Conservation (phyloP, 345 rosid species). For the Salix viminalis region DNA sequence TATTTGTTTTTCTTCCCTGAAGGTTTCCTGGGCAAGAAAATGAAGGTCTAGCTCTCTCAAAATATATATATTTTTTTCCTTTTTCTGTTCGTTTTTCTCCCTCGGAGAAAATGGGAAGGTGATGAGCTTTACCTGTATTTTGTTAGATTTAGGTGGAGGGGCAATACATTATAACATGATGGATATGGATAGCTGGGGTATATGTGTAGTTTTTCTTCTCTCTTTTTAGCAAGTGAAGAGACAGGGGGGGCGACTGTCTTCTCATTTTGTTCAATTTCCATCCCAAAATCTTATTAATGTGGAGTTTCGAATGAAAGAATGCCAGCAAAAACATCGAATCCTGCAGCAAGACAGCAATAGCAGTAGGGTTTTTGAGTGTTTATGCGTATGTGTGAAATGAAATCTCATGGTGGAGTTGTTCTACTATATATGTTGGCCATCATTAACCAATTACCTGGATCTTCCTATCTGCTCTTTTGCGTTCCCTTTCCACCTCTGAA, state of each 20-base stretch:
- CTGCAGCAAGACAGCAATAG: too few species aligned
- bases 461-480: background rate
- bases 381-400: background rate
- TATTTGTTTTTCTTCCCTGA: background rate
- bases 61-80: conserved; percentile 1
- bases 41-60: conserved; percentile 22
- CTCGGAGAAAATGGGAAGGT: conserved; percentile 27
- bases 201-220: conserved; percentile 37
- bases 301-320: background rate
- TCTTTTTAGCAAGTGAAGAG: conserved; percentile 20
- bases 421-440: background rate
- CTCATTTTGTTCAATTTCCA: conserved; percentile 13
- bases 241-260: conserved; percentile 20
- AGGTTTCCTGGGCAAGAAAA: conserved; percentile 20
- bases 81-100: background rate
- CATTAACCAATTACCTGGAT: background rate
- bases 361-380: background rate
- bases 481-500: background rate
- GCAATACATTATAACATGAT: conserved; percentile 29
- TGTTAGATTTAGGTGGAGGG: conserved; percentile 40
- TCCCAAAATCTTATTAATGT: conserved; percentile 1
- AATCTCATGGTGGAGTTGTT: background rate
- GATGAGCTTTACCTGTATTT: conserved; percentile 25
- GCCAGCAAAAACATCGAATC: background rate
- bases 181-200: conserved; percentile 30